These are phyloP conservation scores for Choiromyces venosus DNA, from an alignment of 495 filamentous ascomycete genomes.

Conservation along the genomic window DNA sequence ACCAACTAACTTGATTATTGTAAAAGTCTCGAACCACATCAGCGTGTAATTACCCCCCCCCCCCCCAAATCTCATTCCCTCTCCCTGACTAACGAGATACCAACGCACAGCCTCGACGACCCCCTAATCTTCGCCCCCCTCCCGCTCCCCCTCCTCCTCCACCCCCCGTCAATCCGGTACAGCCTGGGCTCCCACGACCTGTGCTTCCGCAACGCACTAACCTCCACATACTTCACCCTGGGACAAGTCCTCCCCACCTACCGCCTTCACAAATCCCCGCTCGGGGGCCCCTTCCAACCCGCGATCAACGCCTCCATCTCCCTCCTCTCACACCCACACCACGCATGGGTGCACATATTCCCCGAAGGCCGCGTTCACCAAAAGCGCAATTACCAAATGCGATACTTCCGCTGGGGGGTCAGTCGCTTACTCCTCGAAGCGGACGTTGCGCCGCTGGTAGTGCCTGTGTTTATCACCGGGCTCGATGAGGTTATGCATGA, in stretches of 20 bases:
- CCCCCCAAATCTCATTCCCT: neutral
- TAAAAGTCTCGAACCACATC: conserved; percentile 83
- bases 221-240: conserved; percentile 64
- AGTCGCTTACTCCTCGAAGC: conserved; percentile 82
- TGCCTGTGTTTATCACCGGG: conserved; percentile 94
- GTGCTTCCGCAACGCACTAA: conserved; percentile 63
- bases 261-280: conserved; percentile 63
- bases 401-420: conserved; percentile 97
- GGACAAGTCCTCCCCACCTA: conserved; percentile 90
- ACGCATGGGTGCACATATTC: conserved; percentile 86
- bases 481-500: conserved; percentile 81
- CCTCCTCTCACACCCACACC: conserved; percentile 51
- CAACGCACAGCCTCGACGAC: conserved; percentile 72
- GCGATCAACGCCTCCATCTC: conserved; percentile 80
- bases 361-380: conserved; percentile 93
- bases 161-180: conserved; percentile 74
- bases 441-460: conserved; percentile 70
- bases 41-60: conserved; percentile 71
- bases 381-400: conserved; percentile 67
- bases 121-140: conserved; percentile 87
- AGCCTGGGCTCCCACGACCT: conserved; percentile 86
- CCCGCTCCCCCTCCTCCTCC: conserved; percentile 62
- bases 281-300: conserved; percentile 80
- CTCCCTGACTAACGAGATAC: neutral
- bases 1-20: conserved; percentile 8